Percentiles rank a stretch among this genome's conserved stretches.
Evolutionary conservation across 2,329 filamentous ascomycete genomes (phyloP).

Genomic region (Ambrosiella beaveri): DNA sequence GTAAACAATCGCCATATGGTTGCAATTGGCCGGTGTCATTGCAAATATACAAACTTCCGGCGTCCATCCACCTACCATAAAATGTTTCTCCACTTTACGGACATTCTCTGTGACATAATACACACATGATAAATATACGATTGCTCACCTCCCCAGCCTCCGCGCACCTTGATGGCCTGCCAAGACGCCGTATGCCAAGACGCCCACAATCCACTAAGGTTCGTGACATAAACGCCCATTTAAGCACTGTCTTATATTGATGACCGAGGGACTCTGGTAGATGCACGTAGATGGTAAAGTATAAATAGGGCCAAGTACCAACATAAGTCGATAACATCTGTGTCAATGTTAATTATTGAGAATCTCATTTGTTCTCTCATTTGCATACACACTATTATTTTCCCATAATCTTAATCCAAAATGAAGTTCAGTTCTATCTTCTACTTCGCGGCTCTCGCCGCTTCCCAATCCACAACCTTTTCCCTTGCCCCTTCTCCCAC

Average conservation of each 20-base stretch:
- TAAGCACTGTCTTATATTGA: not conserved
- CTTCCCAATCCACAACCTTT: slow-evolving; percentile 7
- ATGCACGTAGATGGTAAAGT: not conserved
- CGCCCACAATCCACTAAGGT: not conserved
- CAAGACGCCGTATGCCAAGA: slow-evolving; percentile 3
- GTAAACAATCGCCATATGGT: too few relatives aligned
- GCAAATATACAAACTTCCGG: too few relatives aligned
- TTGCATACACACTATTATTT: not conserved
- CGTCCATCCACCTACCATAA: too few relatives aligned
- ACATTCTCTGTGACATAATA: too few relatives aligned
- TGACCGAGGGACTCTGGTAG: not conserved
- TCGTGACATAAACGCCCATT: slow-evolving; percentile 1
- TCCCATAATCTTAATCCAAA: not conserved
- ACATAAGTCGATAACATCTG: not conserved
- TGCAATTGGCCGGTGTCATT: too few relatives aligned
- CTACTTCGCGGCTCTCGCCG: slow-evolving; percentile 4
- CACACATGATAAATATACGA: too few relatives aligned
- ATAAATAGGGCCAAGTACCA: not conserved
- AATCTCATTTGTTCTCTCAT: not conserved
- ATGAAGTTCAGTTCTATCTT: slow-evolving; percentile 7
- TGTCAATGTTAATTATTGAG: not conserved
- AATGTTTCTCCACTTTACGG: too few relatives aligned
- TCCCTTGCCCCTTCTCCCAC: slow-evolving; percentile 17
- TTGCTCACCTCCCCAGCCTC: too few relatives aligned
- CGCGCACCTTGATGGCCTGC: not conserved